Evolutionary conservation across 257 asterid species (phyloP).

Genomic region (Gentiana dahurica): DNA sequence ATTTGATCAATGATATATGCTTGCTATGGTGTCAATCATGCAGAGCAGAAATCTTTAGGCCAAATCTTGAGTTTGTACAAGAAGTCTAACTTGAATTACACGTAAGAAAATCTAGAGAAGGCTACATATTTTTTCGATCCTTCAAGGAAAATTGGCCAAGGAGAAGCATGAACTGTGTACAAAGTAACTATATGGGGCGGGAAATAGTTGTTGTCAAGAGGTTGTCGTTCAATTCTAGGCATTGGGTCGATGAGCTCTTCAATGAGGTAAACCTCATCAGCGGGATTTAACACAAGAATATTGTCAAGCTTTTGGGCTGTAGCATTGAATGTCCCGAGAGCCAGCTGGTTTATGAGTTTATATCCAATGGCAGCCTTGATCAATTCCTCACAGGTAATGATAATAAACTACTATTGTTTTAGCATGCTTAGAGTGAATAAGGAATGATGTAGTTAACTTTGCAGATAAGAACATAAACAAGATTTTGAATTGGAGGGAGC

Average conservation of each 20-base stretch:
- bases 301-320: slow-evolving; percentile 89
- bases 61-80: slow-evolving; percentile 45
- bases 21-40: not conserved
- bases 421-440: slow-evolving; percentile 11
- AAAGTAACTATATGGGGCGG: slow-evolving; percentile 61
- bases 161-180: slow-evolving; percentile 84
- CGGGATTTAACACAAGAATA: slow-evolving; percentile 81
- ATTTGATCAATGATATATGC: too few species aligned
- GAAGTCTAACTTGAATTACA: slow-evolving; percentile 66
- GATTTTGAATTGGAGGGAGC: slow-evolving; percentile 62
- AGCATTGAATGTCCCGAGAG: slow-evolving; percentile 97
- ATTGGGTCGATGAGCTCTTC: slow-evolving; percentile 95
- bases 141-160: slow-evolving; percentile 65
- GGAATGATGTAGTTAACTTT: not conserved
- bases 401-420: too few species aligned
- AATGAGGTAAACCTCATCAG: slow-evolving; percentile 74
- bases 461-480: slow-evolving; percentile 46
- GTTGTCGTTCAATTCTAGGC: slow-evolving; percentile 69
- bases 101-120: slow-evolving; percentile 74
- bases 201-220: slow-evolving; percentile 73
- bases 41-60: slow-evolving; percentile 68
- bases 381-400: slow-evolving; percentile 31
- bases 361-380: slow-evolving; percentile 74
- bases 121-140: slow-evolving; percentile 69
- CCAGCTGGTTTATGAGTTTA: slow-evolving; percentile 67